Base-by-base conservation (phyloP, 192 early-diverging fungal species). In the Gamsiella multidivaricata region DNA sequence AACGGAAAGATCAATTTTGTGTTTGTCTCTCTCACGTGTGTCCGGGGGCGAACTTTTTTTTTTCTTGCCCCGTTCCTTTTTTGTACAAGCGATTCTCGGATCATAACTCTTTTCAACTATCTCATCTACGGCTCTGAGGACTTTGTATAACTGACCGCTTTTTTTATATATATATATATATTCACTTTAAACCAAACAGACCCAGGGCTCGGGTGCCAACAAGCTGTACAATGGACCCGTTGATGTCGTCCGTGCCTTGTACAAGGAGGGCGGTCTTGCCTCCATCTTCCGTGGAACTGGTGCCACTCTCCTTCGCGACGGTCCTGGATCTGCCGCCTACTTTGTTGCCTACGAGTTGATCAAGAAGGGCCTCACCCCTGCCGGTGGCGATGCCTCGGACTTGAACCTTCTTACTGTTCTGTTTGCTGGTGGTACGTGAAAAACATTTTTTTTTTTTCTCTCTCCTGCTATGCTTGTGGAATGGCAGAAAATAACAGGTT, bases 301-400 rank as follows among this genome's bases (percentile, higher is more conserved):
- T 65, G 97, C 96, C 20, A 99, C 97, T 11, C 87, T 99, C 46
- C 81, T 95, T 54, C 90, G 97, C 60, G 96, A 99, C 80, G 89
- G 89, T 51, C 96, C 96, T 20, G 97, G 96, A 57, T 95, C 94
- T 45, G 95, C 96, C 45, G 95, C 94, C 12, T 97, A 94, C 86
- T 97, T 96, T 87, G 94, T 94, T 65, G 94, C 93, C 18, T 99
- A 98, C 81, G 97, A 99, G 81, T 57, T 94, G 33, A 83, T 96
- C 80, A 95, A 95, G 81, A 82, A 84, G 58, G 23, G 65, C 11
- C 83, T 95, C 53, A 92, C 89, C 42, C 88, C 85, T 61, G 82
- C 66, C 42, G 88, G 87, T 52, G 80, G 88, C 65, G 89, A 86
- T 56, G 88, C 93, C 64, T 85, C 91, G 73, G 86, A 94, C 25